Conservation (phyloP, 2,329 filamentous ascomycete genomes). For the Sporothrix mexicana region DNA sequence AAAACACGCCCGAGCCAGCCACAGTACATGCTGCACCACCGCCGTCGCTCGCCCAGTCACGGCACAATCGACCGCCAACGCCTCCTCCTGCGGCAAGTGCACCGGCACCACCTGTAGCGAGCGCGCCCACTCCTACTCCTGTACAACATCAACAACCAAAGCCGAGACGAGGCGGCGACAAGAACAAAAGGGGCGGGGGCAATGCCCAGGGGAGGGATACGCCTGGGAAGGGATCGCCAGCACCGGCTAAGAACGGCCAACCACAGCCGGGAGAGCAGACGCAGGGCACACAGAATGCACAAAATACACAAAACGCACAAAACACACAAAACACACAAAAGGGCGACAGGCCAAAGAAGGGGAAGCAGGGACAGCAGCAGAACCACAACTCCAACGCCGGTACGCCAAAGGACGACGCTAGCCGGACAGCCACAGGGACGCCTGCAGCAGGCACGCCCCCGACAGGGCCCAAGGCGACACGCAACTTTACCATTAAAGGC, state of each 20-base stretch:
- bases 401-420: neutral
- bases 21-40: constrained; percentile 25
- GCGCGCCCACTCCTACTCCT: neutral
- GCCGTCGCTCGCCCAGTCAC: constrained; percentile 38
- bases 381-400: neutral
- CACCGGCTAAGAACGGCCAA: neutral
- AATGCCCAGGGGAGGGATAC: constrained; percentile 1
- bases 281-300: neutral
- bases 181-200: neutral
- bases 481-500: constrained; percentile 13
- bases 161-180: constrained; percentile 17
- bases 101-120: constrained; percentile 7
- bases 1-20: neutral
- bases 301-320: neutral
- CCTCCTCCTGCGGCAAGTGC: constrained; percentile 27
- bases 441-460: neutral
- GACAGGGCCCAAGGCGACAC: neutral
- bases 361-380: neutral
- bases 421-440: neutral
- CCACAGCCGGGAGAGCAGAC: constrained; percentile 34
- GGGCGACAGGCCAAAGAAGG: neutral
- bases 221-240: constrained; percentile 2
- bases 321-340: neutral
- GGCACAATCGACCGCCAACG: constrained; percentile 35
- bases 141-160: constrained; percentile 16